Evolutionary conservation across 2,329 filamentous ascomycete species (phyloP).

Genomic region (Tolypocladium ovalisporum): DNA sequence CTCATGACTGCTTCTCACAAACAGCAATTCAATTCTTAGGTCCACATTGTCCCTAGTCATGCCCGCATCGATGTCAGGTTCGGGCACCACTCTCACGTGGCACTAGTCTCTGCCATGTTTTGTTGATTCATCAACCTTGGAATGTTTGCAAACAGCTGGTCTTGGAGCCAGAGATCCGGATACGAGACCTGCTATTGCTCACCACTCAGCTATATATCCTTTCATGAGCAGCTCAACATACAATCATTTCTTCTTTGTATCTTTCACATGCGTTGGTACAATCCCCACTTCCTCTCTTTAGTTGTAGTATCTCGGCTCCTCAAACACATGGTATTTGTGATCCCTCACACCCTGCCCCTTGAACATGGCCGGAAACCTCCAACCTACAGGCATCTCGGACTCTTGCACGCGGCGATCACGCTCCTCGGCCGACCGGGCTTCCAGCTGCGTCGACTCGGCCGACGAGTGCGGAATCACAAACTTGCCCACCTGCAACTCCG

Average conservation of each 20-base stretch:
- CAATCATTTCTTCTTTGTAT: not conserved
- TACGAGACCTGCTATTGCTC: not conserved
- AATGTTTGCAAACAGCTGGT: too few relatives aligned
- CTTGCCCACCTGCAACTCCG: constrained; percentile 92
- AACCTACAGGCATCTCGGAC: constrained; percentile 61
- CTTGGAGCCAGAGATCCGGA: not conserved
- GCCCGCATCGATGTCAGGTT: not conserved
- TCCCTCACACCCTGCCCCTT: constrained; percentile 76
- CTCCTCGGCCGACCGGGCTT: constrained; percentile 35
- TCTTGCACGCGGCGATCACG: constrained; percentile 54
- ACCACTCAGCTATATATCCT: not conserved
- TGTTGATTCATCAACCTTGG: not conserved
- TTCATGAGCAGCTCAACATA: not conserved
- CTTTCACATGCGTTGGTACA: not conserved
- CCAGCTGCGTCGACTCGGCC: constrained; percentile 37
- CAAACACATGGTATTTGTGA: constrained; percentile 89
- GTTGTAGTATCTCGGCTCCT: constrained; percentile 69
- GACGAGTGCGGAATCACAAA: constrained; percentile 67
- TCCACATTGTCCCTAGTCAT: not conserved
- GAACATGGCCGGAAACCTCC: constrained; percentile 78
- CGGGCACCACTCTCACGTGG: not conserved
- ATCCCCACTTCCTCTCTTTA: constrained; percentile 5
- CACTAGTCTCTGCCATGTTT: too few relatives aligned
- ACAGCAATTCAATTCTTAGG: too few relatives aligned
- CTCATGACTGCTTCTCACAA: not conserved